Base-by-base conservation (phyloP, 768 basidiomycete genomes). In the Tephrocybe sp. region DNA sequence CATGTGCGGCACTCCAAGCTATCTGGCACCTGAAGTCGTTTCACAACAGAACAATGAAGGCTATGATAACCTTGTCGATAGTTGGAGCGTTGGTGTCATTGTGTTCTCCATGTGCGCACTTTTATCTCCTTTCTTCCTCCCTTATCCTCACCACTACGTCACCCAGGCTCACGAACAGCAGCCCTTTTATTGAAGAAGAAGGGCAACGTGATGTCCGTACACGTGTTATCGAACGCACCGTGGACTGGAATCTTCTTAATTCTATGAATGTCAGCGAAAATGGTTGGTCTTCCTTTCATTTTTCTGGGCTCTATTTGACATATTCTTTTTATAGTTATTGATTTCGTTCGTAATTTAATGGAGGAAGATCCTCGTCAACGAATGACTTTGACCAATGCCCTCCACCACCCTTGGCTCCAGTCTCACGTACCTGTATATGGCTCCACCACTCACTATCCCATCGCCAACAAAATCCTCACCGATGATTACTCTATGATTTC, bases 31-130 rank as follows among this genome's bases (percentile, higher is more conserved):
- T 1, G 95, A 98, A 59, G 92, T 99, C 26, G 88, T 98, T 43
- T 72, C 71, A 55, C 85, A 87, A 55, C 67, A 75, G 38, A 73
- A 78, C 37, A 68, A 75, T 24, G 72, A 81, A 50, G 95, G 94
- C 2, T 98, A 99, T 62, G 86, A 88, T 61, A 81, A 86, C 51
- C 72, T 88, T 17, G 97, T 98, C 44, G 97, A 99, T 64, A 93
- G 91, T 56, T 99, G 94, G 94, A 95, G 92, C 40, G 82, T 94
- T 10, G 96, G 97, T 5, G 93, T 97, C 18, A 97, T 98, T 47
- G 81, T 98, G 1, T 98, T 88, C 61, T 87, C 87, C 20, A 94
- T 93, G 94, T 93, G 61, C 38, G 53, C 44, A 7, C 7, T 12
- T 36, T 8, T 28, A 34, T 36, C 24, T n/a, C 25, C 14, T 28